Conservation (phyloP, 2,329 filamentous ascomycete genomes). For the Paraphoma chrysanthemicola region DNA sequence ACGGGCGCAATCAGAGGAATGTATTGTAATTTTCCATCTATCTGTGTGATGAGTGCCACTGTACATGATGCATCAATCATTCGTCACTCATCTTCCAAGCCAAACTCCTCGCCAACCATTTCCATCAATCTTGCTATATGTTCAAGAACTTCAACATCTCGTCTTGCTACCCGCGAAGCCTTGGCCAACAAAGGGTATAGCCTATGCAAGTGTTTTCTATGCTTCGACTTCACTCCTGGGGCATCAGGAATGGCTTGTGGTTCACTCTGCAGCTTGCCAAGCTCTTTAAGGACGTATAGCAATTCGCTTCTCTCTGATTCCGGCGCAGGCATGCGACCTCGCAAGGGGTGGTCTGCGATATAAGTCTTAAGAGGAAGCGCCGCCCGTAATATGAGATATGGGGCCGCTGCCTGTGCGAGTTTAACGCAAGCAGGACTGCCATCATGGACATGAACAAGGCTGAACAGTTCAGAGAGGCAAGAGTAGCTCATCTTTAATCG, state of each 20-base stretch:
- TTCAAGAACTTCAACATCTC: slow-evolving; percentile 66
- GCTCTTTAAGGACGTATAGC: slow-evolving; percentile 69
- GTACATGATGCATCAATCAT: background rate
- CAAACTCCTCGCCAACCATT: slow-evolving; percentile 50
- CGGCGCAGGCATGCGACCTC: slow-evolving; percentile 88
- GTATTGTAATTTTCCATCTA: too few relatives aligned
- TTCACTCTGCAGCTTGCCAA: slow-evolving; percentile 74
- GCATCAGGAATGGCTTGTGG: slow-evolving; percentile 69
- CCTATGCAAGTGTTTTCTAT: slow-evolving; percentile 77
- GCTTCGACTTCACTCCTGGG: slow-evolving; percentile 30
- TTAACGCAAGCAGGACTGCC: slow-evolving; percentile 56
- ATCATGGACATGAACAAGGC: slow-evolving; percentile 61
- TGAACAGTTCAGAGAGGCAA: slow-evolving; percentile 75
- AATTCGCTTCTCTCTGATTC: slow-evolving; percentile 81
- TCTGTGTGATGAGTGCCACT: too few relatives aligned
- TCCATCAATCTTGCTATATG: slow-evolving; percentile 49
- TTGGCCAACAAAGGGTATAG: slow-evolving; percentile 79
- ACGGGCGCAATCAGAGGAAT: too few relatives aligned
- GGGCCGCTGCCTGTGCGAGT: slow-evolving; percentile 77
- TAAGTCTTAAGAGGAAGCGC: slow-evolving; percentile 84
- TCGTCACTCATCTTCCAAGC: slow-evolving; percentile 29
- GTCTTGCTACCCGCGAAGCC: slow-evolving; percentile 66
- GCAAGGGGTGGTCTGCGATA: slow-evolving; percentile 86
- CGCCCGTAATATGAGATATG: slow-evolving; percentile 81
- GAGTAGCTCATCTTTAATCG: slow-evolving; percentile 79